A percentile compares a stretch with the other conserved stretches of the same genome.
These are phyloP conservation scores for Trichoderma oligosporum DNA, from an alignment of 2,329 filamentous ascomycete species.

Conservation along the genomic window DNA sequence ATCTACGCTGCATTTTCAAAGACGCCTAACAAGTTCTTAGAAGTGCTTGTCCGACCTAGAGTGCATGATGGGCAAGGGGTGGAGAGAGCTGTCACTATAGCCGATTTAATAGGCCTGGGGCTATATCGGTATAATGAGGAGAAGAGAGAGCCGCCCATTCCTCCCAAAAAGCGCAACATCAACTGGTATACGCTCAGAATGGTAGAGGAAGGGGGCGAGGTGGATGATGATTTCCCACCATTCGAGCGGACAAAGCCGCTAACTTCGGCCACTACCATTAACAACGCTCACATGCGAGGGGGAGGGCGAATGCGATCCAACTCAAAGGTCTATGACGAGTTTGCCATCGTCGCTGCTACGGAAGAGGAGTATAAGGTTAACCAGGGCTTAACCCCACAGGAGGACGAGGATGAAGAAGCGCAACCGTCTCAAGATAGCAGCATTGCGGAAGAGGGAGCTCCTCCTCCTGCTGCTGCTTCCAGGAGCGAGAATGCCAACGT, in stretches of 20 bases:
- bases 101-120: conserved; percentile 76
- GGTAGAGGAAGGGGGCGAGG: conserved; percentile 79
- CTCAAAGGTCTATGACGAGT: conserved; percentile 77
- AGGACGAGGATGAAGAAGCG: conserved; percentile 43
- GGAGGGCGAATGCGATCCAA: conserved; percentile 59
- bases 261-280: conserved; percentile 76
- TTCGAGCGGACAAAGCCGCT: conserved; percentile 70
- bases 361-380: conserved; percentile 66
- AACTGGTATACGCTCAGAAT: conserved; percentile 81
- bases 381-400: conserved; percentile 63
- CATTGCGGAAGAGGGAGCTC: conserved; percentile 32
- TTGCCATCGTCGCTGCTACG: conserved; percentile 71
- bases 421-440: conserved; percentile 31
- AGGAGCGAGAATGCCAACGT: conserved; percentile 26
- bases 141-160: conserved; percentile 64
- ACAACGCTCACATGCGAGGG: conserved; percentile 71
- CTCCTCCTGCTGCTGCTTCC: no score
- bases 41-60: conserved; percentile 67
- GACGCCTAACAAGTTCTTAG: conserved; percentile 60
- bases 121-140: conserved; percentile 77
- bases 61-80: conserved; percentile 63
- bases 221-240: conserved; percentile 80
- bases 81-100: conserved; percentile 64
- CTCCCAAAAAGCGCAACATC: conserved; percentile 65
- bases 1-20: conserved; percentile 73